Base-by-base conservation (phyloP, 2,329 filamentous ascomycete genomes). In the Colletotrichum musae region DNA sequence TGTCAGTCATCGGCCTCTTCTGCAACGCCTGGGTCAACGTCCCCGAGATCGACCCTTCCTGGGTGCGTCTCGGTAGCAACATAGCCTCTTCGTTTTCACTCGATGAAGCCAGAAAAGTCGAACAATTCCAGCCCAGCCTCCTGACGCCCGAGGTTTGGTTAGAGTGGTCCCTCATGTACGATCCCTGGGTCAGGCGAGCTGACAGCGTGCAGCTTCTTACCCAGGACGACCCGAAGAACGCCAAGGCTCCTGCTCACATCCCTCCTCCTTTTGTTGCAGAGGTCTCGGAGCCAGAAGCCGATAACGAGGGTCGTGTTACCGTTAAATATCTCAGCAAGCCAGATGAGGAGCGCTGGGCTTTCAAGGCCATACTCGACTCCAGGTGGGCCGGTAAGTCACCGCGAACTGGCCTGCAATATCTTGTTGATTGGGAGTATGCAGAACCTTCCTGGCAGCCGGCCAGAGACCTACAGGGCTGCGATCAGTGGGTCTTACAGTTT, bases 371-470 rank as follows among this genome's bases (percentile, higher is more conserved):
- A 12, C 50, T 69, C 12, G 61, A 69, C 26, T 69, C 66, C 16
- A 59, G 36, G 7, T 66, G 62, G 50, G n/a, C 43, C 13, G 66
- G 66, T 3, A 69, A 60, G 32, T 56, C 13, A n/a, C 48, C 62
- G 12, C 50, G 41, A 32, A 66, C 66, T 7, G 56, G 66, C 13
- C 48, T 69, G 32, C 48, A 60, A 28, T 69, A 66, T 28, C 50
- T 69, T 15, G 43, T 69, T 7, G 66, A 66, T n/a, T 66, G 66
- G 66, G 56, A 66, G 32, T 66, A 66, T n/a, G 66, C 66, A 3
- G 50, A 69, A 21, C 56, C 62, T n/a, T 56, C 66, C 18, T 69
- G 66, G 66, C 66, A 69, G 50, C 66, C 66, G 32, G 62, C 66
- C 5, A 65, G 36, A 26, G 56, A 69, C 13, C 16, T 69, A 43